A percentile compares a stretch with the other conserved stretches of the same genome.
Evolutionary conservation across 441 rosid species (phyloP).

Genomic region (Syzygium malaccense): DNA sequence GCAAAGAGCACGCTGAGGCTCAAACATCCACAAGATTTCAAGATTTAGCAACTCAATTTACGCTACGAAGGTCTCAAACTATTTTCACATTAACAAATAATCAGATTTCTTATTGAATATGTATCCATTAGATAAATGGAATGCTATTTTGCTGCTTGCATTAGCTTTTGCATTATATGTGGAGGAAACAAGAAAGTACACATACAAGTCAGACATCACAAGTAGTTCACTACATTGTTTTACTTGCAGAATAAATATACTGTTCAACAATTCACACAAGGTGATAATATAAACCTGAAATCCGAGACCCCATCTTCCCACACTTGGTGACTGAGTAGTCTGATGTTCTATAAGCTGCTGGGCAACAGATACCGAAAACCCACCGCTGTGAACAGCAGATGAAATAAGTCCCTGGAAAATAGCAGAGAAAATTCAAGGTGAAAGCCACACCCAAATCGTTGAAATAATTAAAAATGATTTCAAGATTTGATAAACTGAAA

Average conservation of each 20-base stretch:
- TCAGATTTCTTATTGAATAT: neutral
- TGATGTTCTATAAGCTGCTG: neutral
- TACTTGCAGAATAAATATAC: neutral
- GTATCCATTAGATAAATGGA: neutral
- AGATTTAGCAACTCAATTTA: neutral
- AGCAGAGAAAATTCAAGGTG: neutral
- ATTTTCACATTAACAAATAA: neutral
- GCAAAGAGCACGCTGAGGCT: neutral
- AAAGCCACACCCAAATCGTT: neutral
- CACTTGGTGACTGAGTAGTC: neutral
- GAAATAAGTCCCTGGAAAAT: neutral
- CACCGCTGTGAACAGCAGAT: neutral
- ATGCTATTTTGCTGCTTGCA: neutral
- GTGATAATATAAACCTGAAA: neutral
- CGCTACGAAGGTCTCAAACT: neutral
- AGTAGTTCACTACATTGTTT: neutral
- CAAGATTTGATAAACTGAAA: neutral
- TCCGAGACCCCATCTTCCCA: slow-evolving; percentile 9
- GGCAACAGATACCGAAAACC: neutral
- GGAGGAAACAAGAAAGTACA: neutral
- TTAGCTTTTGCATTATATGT: neutral
- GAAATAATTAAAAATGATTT: neutral
- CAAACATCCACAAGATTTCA: neutral
- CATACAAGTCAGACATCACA: neutral
- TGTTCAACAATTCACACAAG: neutral